Base-by-base conservation (phyloP, 2,329 filamentous ascomycete species). In the Sclerotinia spermophila region DNA sequence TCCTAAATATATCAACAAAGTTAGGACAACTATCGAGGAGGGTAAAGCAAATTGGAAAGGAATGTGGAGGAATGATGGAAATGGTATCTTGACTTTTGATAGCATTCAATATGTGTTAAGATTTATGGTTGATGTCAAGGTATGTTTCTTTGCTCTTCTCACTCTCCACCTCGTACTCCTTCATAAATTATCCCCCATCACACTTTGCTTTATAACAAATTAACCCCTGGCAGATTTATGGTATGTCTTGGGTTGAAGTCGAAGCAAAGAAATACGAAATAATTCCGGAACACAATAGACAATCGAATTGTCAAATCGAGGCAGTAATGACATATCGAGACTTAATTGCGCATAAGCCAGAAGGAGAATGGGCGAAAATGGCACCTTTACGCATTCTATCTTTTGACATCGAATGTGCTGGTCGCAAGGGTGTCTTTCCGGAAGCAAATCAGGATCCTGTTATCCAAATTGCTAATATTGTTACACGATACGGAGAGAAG, bases 351-450 rank as follows among this genome's bases (percentile, higher is more conserved):
- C 95, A 98, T 80, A 89, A 92, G 64, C 89, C 94, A 2, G 91
- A 96, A 75, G 95, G 94, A 27, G 94, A 98, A 79, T 99, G 95
- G 94, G 93, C 93, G 40, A 99, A 97, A 82, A 97, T 98, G 90
- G 96, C 96, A 0, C 96, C 96, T 0, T 84, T 99, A 5, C 90
- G 96, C 72, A 91, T 97, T 61, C 82, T 99, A 60, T 98, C 96
- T 6, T 98, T 99, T 78, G 96, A 99, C 87, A 99, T 99, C 76
- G 96, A 99, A 81, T 99, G 96, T 81, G 96, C 96, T 76, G 96
- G 96, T 67, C 92, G 96, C 76, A 98, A 99, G 82, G 96, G 96
- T 74, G 92, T 99, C 78, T 99, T 99, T 78, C 96, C 96, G 0
- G 96, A 99, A 80, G 90, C 96, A 15, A 89, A 95, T 72, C 83